Percentiles rank a stretch among this genome's conserved stretches.
phyloP scores from a whole-genome alignment of 2,329 filamentous ascomycete species.

The Monilinia vaccinii-corymbosi region DNA sequence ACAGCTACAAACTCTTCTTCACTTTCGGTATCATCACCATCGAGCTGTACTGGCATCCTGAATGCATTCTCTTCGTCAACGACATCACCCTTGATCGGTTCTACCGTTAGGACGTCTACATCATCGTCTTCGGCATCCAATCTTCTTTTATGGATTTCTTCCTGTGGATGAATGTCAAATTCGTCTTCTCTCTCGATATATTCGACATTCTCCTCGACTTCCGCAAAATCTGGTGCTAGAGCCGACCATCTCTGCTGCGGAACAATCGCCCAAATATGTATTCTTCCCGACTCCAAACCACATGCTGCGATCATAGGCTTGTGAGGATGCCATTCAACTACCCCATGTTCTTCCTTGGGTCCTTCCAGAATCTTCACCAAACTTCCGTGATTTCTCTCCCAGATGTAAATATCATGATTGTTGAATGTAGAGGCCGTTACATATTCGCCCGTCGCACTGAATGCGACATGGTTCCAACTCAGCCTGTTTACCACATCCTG shows the following conservation, averaged over 20 bases:
- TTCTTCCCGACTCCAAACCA: slow-evolving; percentile 82
- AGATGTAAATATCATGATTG: slow-evolving; percentile 97
- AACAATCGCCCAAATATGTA: slow-evolving; percentile 94
- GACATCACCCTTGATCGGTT: slow-evolving; percentile 52
- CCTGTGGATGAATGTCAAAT: slow-evolving; percentile 93
- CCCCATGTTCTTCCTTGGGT: slow-evolving; percentile 89
- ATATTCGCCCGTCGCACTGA: slow-evolving; percentile 90
- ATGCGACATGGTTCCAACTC: slow-evolving; percentile 95
- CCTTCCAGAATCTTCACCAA: slow-evolving; percentile 95
- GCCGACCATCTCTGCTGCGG: slow-evolving; percentile 97
- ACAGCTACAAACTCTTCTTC: slow-evolving; percentile 75
- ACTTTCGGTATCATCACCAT: slow-evolving; percentile 87
- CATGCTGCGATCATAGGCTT: slow-evolving; percentile 82
- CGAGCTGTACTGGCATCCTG: slow-evolving; percentile 85
- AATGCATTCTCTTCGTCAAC: slow-evolving; percentile 55
- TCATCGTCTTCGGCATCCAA: slow-evolving; percentile 90
- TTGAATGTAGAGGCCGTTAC: slow-evolving; percentile 95
- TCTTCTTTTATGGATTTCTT: slow-evolving; percentile 85
- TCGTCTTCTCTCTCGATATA: slow-evolving; percentile 95
- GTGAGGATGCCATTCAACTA: slow-evolving; percentile 94
- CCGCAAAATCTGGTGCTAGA: slow-evolving; percentile 89
- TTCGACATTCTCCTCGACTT: slow-evolving; percentile 97
- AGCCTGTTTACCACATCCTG: slow-evolving; percentile 93
- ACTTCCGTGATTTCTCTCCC: slow-evolving; percentile 89
- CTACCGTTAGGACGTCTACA: slow-evolving; percentile 77